Evolutionary conservation across 371 early-diverging fungal genomes (phyloP).

Genomic region (Batrachochytrium dendrobatidis): DNA sequence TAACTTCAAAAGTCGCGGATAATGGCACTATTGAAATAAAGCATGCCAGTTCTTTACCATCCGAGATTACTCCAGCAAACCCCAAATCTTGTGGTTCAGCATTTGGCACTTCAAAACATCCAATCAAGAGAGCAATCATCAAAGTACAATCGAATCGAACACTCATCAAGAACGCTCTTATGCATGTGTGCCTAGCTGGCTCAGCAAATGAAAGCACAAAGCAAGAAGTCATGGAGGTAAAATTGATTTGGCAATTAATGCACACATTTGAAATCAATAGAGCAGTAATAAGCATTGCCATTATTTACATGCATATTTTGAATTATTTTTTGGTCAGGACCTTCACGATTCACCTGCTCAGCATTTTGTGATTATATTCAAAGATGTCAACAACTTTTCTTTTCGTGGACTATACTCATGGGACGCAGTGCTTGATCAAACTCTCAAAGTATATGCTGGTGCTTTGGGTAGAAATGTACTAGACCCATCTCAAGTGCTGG

Average conservation of each 20-base stretch:
- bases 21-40: conserved; percentile 3
- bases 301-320: conserved; percentile 3
- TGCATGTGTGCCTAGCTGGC: conserved; percentile 43
- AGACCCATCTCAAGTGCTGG: conserved; percentile 18
- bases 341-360: conserved; percentile 19
- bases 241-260: background rate
- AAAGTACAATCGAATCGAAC: conserved; percentile 28
- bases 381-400: conserved; percentile 31
- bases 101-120: background rate
- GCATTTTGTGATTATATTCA: conserved; percentile 42
- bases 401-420: conserved; percentile 42
- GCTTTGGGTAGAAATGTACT: conserved; percentile 23
- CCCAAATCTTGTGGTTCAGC: too few species aligned
- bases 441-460: conserved; percentile 21
- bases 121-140: background rate
- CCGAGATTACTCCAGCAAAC: background rate
- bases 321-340: too few species aligned
- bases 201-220: conserved; percentile 33
- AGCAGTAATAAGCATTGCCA: background rate
- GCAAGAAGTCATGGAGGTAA: conserved; percentile 38
- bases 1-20: too few species aligned
- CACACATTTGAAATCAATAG: background rate
- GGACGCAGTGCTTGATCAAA: conserved; percentile 24
- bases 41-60: background rate
- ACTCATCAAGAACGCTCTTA: conserved; percentile 39